phyloP scores from a whole-genome alignment of 192 early-diverging fungal species.

The Pilobolus umbonatus region DNA sequence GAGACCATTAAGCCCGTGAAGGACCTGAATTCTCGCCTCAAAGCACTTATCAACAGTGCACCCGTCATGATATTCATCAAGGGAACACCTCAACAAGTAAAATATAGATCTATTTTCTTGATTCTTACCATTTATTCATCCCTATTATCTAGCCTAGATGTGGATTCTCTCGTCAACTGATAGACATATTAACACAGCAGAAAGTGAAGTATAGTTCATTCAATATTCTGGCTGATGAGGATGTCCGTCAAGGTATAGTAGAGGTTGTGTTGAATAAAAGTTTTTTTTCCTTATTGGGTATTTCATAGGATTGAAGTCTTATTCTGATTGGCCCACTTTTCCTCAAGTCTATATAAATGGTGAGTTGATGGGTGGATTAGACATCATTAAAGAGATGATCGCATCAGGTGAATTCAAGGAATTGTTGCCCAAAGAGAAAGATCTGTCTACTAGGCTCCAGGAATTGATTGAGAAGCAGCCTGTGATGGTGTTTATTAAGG shows the following conservation, averaged over 20 bases:
- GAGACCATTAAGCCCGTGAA: slow-evolving; percentile 26
- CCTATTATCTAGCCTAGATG: slow-evolving; percentile 68
- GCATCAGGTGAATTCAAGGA: slow-evolving; percentile 84
- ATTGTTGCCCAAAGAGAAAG: slow-evolving; percentile 73
- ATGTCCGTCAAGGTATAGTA: slow-evolving; percentile 86
- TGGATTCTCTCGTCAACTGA: slow-evolving; percentile 81
- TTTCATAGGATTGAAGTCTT: slow-evolving; percentile 18
- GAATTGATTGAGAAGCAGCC: slow-evolving; percentile 61
- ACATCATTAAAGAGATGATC: slow-evolving; percentile 88
- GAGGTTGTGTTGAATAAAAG: slow-evolving; percentile 29
- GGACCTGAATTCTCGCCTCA: slow-evolving; percentile 66
- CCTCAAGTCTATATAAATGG: slow-evolving; percentile 96
- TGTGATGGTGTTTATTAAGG: slow-evolving; percentile 98
- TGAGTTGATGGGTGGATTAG: slow-evolving; percentile 93
- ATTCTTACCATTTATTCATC: no score
- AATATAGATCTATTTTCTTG: no score
- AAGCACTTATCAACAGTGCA: slow-evolving; percentile 60
- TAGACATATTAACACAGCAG: slow-evolving; percentile 75
- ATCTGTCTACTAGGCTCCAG: slow-evolving; percentile 67
- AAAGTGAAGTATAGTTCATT: slow-evolving; percentile 78
- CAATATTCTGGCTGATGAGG: slow-evolving; percentile 86
- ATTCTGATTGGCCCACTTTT: slow-evolving; percentile 87
- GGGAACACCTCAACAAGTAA: slow-evolving; percentile 60
- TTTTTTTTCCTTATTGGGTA: neutral
- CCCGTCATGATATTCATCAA: slow-evolving; percentile 96